Percentiles rank a stretch among this genome's conserved stretches.
Conservation (phyloP, 208 protist species). For the Naegleria fowleri region DNA sequence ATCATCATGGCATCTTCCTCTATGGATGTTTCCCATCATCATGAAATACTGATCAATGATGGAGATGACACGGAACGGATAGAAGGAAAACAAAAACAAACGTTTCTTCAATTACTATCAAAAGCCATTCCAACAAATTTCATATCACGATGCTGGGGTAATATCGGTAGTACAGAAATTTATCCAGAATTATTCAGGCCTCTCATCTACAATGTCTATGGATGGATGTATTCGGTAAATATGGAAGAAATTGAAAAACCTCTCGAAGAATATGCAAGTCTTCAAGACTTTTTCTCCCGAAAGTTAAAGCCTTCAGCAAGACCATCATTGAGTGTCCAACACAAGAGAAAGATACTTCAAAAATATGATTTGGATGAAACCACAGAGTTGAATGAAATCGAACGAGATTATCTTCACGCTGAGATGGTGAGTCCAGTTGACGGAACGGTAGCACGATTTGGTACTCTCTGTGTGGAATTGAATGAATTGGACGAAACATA, state of each 20-base stretch:
- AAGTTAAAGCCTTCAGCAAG: slow-evolving; percentile 47
- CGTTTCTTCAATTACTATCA: slow-evolving; percentile 11
- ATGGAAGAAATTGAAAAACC: slow-evolving; percentile 51
- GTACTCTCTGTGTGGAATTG: slow-evolving; percentile 42
- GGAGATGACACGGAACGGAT: too few relatives aligned
- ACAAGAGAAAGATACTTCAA: background rate
- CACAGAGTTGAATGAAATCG: slow-evolving; percentile 1
- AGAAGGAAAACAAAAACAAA: background rate
- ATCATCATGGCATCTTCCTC: too few relatives aligned
- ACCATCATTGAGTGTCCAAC: slow-evolving; percentile 29
- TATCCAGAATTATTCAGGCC: background rate
- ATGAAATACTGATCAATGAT: too few relatives aligned
- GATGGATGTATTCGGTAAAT: slow-evolving; percentile 45
- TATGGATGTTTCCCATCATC: too few relatives aligned
- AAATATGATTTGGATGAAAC: background rate
- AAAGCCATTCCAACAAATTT: background rate
- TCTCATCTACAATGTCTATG: slow-evolving; percentile 29
- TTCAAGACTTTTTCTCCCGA: slow-evolving; percentile 60
- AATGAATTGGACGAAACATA: background rate
- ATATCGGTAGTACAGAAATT: background rate
- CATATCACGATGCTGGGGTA: slow-evolving; percentile 15
- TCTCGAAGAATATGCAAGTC: slow-evolving; percentile 47
- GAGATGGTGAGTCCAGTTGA: slow-evolving; percentile 51
- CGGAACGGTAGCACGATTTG: slow-evolving; percentile 53
- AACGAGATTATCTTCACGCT: background rate